Base-by-base conservation (phyloP, 805 yeast genomes). In the Suhomyces canberraensis region DNA sequence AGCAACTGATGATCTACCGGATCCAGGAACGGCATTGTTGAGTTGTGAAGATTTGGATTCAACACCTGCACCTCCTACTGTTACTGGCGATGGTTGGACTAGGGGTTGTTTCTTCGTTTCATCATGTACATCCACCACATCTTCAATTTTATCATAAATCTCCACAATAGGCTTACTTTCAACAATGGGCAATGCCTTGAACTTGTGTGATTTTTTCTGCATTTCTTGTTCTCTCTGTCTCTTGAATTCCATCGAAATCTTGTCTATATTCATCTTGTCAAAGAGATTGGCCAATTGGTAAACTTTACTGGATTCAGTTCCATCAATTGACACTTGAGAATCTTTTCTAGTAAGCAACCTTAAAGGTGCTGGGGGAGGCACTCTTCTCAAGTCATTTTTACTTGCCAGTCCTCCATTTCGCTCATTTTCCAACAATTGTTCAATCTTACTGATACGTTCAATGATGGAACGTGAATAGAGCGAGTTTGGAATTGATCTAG, bases 161-260 rank as follows among this genome's bases (percentile, higher is more conserved):
- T 90, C 96, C 16, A 90, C 97, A 38, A 87, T 83, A 0, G 98
- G 98, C 41, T 76, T 81, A 1, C 93, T 79, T 1, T 80, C 75
- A 16, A 79, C 78, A 34, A 87, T 76, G 5, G 93, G 89, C 11
- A 71, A 65, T 0, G 91, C 87, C 42, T 80, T 70, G 54, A 79
- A 78, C 48, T 81, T 75, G 47, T 79, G 72, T 29, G 86, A 54
- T 42, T 82, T 79, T 39, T 73, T 66, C 31, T 57, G 54, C 41
- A 88, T 73, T 53, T 91, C 96, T 30, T 71, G 63, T 45, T 87
- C 95, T 52, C 98, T 77, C 52, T 90, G 95, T 46, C 79, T 71
- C 52, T 86, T 95, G 55, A 91, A 90, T 54, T 93, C 97, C 48
- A 73, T 71, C 0, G 96, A 85, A 8, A 86, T 64, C 38, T 84